Percentiles rank a stretch among this genome's conserved stretches.
Evolutionary conservation across 2,329 filamentous ascomycete species (phyloP).

Genomic region (Ceratocystis lukuohia): DNA sequence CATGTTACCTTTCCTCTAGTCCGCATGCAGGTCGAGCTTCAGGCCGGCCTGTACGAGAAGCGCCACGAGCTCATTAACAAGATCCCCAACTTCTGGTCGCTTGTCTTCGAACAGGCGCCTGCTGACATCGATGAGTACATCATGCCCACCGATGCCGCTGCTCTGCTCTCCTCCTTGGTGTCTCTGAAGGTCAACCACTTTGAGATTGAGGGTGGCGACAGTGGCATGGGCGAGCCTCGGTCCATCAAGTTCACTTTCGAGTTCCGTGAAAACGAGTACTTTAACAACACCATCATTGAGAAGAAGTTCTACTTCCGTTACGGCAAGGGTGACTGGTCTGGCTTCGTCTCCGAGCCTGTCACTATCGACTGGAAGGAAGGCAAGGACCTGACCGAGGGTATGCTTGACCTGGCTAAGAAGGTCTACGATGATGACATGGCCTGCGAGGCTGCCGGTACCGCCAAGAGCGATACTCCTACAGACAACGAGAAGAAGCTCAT

Average conservation of each 20-base stretch:
- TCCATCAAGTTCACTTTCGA: slow-evolving; percentile 65
- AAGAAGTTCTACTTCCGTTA: slow-evolving; percentile 86
- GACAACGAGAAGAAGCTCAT: slow-evolving; percentile 38
- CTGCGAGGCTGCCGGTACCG: slow-evolving; percentile 29
- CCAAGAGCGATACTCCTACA: slow-evolving; percentile 29
- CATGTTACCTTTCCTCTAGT: slow-evolving; percentile 35
- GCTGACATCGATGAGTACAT: slow-evolving; percentile 80
- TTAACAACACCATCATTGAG: slow-evolving; percentile 62
- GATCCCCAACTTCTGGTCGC: slow-evolving; percentile 87
- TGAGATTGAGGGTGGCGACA: slow-evolving; percentile 47
- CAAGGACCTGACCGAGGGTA: slow-evolving; percentile 70
- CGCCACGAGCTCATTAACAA: slow-evolving; percentile 55
- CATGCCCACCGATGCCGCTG: slow-evolving; percentile 60
- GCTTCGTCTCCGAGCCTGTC: slow-evolving; percentile 79
- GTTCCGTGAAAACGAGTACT: slow-evolving; percentile 70
- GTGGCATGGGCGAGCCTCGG: slow-evolving; percentile 58
- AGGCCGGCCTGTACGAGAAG: slow-evolving; percentile 59
- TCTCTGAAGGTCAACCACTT: slow-evolving; percentile 64
- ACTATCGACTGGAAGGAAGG: slow-evolving; percentile 75
- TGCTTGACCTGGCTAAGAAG: slow-evolving; percentile 59
- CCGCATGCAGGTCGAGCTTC: slow-evolving; percentile 56
- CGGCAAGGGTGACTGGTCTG: slow-evolving; percentile 51
- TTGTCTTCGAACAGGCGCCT: slow-evolving; percentile 79
- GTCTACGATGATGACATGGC: slow-evolving; percentile 51
- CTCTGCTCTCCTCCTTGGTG: slow-evolving; percentile 56